Conservation (phyloP, 495 filamentous ascomycete genomes). For the Lindgomyces ingoldianus region DNA sequence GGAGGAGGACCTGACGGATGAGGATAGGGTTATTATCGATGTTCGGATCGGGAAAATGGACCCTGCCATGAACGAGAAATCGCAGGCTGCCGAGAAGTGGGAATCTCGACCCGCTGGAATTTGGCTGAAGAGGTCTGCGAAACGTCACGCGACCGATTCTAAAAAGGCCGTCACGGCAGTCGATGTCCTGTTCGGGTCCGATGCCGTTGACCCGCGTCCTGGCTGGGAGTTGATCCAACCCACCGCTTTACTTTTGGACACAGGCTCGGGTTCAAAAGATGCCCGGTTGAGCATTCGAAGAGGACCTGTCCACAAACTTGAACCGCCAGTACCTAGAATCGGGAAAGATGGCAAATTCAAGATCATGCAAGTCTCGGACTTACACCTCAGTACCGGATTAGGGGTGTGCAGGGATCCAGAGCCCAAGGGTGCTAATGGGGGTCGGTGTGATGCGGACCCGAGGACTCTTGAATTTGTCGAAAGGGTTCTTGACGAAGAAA, state of each 20-base stretch:
- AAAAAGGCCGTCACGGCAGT: conserved; percentile 75
- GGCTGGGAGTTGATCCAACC: conserved; percentile 74
- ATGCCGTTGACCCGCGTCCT: conserved; percentile 83
- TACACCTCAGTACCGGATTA: conserved; percentile 87
- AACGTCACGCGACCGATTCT: conserved; percentile 76
- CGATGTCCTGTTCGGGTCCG: conserved; percentile 89
- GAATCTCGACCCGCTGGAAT: conserved; percentile 76
- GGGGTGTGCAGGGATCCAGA: conserved; percentile 82
- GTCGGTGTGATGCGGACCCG: conserved; percentile 85
- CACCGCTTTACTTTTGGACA: conserved; percentile 67
- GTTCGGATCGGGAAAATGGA: conserved; percentile 76
- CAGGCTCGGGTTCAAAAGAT: conserved; percentile 59
- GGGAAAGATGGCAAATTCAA: conserved; percentile 92
- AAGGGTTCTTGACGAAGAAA: conserved; percentile 81
- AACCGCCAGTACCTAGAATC: conserved; percentile 72
- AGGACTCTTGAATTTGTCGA: conserved; percentile 88
- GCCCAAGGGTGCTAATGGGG: conserved; percentile 67
- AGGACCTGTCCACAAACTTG: conserved; percentile 59
- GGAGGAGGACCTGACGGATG: conserved; percentile 75
- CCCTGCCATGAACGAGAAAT: conserved; percentile 62
- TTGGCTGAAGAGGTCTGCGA: conserved; percentile 81
- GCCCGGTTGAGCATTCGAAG: conserved; percentile 74
- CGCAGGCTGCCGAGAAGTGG: conserved; percentile 67
- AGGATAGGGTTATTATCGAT: conserved; percentile 82
- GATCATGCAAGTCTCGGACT: conserved; percentile 89